Percentiles rank a stretch among this genome's conserved stretches.
phyloP scores from a whole-genome alignment of 164 flowering plant species.

The Berberis thunbergii region DNA sequence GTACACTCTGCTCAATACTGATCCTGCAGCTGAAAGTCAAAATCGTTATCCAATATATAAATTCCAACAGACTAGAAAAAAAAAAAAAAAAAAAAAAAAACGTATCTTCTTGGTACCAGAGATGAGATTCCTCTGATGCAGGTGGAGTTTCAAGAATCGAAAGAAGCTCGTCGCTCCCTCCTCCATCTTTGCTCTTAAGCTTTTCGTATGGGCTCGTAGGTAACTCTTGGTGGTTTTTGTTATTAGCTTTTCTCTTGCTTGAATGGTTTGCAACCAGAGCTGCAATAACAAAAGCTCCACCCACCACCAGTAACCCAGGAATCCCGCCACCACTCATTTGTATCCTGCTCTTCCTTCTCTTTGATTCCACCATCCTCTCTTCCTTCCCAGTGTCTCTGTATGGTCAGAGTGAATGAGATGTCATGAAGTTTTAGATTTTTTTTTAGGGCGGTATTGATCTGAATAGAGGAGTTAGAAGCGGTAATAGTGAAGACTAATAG shows the following conservation, averaged over 20 bases:
- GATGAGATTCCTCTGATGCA: not conserved
- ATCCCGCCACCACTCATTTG: constrained; percentile 15
- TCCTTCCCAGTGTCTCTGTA: not conserved
- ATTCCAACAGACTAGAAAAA: too few species aligned
- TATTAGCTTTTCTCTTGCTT: constrained; percentile 1
- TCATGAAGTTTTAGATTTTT: too few species aligned
- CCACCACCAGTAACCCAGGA: constrained; percentile 21
- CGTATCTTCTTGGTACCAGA: constrained; percentile 2
- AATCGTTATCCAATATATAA: too few species aligned
- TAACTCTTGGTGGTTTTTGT: not conserved
- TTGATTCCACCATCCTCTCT: not conserved
- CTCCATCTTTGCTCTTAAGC: not conserved
- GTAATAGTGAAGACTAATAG: too few species aligned
- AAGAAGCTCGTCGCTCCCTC: constrained; percentile 12
- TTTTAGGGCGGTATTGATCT: too few species aligned
- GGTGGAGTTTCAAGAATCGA: constrained; percentile 6
- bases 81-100: too few species aligned
- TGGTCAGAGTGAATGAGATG: too few species aligned
- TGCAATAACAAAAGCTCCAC: constrained; percentile 33
- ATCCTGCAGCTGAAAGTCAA: not conserved
- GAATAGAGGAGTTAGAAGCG: too few species aligned
- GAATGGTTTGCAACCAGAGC: constrained; percentile 14
- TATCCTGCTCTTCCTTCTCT: not conserved
- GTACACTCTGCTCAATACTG: not conserved
- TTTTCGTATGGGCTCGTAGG: not conserved